Conservation (phyloP, 441 rosid genomes). For the Raphanus hybrid region DNA sequence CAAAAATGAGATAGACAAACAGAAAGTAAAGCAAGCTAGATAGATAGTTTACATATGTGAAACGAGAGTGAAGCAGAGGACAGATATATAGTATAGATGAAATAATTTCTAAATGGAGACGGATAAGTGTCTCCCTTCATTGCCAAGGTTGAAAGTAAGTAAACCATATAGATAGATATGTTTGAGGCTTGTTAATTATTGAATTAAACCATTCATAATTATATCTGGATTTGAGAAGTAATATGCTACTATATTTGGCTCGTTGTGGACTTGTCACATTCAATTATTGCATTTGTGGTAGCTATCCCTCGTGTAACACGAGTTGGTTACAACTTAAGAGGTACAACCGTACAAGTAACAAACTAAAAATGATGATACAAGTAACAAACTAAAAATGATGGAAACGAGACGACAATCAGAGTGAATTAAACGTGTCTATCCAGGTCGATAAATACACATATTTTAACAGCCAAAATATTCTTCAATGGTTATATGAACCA, state of each 20-base stretch:
- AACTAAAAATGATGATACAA: not conserved
- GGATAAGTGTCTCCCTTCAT: no score
- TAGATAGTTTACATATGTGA: no score
- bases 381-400: not conserved
- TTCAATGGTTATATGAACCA: no score
- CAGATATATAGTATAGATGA: no score
- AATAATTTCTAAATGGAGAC: no score
- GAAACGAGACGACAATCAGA: not conserved
- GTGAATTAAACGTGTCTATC: not conserved
- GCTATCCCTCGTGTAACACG: not conserved
- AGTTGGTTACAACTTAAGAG: conserved; percentile 1
- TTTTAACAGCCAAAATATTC: not conserved
- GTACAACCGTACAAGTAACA: not conserved
- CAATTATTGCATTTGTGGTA: not conserved
- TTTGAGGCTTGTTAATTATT: no score
- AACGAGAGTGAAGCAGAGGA: no score
- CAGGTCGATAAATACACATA: not conserved
- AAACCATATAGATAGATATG: no score
- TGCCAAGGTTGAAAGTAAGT: no score
- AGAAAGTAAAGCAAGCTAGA: no score
- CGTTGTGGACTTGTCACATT: not conserved
- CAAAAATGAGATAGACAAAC: no score
- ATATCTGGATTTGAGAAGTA: not conserved
- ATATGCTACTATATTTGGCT: not conserved
- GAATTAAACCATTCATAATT: no score